Evolutionary conservation across 2,329 filamentous ascomycete genomes (phyloP), one percentile per base, ranked within the genome.

Genomic region (Penicillium sp.): DNA sequence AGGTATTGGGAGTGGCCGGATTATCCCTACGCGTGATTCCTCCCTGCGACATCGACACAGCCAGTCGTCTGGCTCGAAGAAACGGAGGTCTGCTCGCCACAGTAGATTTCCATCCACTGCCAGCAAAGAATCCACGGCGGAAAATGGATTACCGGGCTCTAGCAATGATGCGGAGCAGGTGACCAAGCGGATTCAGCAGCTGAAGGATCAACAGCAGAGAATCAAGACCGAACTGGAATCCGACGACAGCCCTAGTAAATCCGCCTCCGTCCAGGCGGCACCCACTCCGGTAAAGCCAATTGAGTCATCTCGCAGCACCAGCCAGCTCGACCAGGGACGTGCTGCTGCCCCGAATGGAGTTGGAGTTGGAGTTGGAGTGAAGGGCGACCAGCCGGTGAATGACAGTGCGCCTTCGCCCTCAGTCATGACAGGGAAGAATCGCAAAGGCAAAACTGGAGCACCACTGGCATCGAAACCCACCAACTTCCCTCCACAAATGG

Each of bases 391-490:
- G 15, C 41, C 33, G 17, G 33, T 60, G 21, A 64, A 88, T 18
- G 86, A 89, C 15, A 85, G 84, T 12, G 88, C 88, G 0, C 88
- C 88, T 1, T 88, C 84, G 15, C 88, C 88, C 0, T 80, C 86
- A 1, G 80, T 91, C 7, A 80, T 85, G 13, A 87, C 88, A 55
- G 80, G 84, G 13, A 65, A 80, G 77, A 65, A 56, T 68, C 80
- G 62, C 39, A 58, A 60, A 5, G 63, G 60, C 23, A 66, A 63
- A 13, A 64, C 57, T 34, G 64, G 60, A 21, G 59, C 56, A 4
- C 65, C 68, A 24, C 58, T 69, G 24, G 54, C 60, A 10, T 61
- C 65, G 2, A 71, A 66, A 44, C 52, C 62, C 5, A 56, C 60
- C 10, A 67, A 67, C 23, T 54, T 65, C 27, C 58, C 63, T 15